A percentile compares a stretch with the other conserved stretches of the same genome.
Evolutionary conservation across 2,329 filamentous ascomycete genomes (phyloP).

Genomic region (Fusarium staphyleae): DNA sequence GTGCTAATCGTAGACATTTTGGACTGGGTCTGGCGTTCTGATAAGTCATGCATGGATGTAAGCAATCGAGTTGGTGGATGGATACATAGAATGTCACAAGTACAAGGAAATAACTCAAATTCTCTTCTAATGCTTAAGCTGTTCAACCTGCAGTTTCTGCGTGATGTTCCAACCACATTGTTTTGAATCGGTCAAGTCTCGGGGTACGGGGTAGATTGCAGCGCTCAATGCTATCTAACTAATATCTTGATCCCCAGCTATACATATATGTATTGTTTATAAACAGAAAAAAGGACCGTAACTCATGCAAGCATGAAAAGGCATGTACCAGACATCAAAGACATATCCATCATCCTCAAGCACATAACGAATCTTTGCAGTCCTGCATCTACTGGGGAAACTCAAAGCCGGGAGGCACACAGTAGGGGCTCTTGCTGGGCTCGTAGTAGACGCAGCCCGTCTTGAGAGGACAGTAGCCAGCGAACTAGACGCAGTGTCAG

Average conservation of each 20-base stretch:
- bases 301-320: conserved; percentile 42
- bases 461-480: conserved; percentile 47
- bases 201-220: conserved; percentile 31
- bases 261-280: conserved; percentile 18
- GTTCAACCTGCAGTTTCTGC: too few species aligned
- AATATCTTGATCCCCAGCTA: conserved; percentile 16
- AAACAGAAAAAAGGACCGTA: conserved; percentile 35
- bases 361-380: neutral
- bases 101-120: too few species aligned
- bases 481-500: conserved; percentile 36
- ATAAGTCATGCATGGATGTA: neutral
- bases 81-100: neutral
- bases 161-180: too few species aligned
- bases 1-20: conserved; percentile 46
- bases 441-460: conserved; percentile 48
- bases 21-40: conserved; percentile 18
- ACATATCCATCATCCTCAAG: neutral
- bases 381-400: conserved; percentile 32
- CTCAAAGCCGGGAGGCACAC: conserved; percentile 45
- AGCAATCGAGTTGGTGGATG: neutral
- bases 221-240: conserved; percentile 31
- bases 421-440: conserved; percentile 49
- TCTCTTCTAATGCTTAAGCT: too few species aligned
- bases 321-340: conserved; percentile 10
- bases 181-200: neutral